A percentile compares a stretch with the other conserved stretches of the same genome.
Evolutionary conservation across 768 basidiomycete genomes (phyloP).

Genomic region (Boletus subcaerulescens): DNA sequence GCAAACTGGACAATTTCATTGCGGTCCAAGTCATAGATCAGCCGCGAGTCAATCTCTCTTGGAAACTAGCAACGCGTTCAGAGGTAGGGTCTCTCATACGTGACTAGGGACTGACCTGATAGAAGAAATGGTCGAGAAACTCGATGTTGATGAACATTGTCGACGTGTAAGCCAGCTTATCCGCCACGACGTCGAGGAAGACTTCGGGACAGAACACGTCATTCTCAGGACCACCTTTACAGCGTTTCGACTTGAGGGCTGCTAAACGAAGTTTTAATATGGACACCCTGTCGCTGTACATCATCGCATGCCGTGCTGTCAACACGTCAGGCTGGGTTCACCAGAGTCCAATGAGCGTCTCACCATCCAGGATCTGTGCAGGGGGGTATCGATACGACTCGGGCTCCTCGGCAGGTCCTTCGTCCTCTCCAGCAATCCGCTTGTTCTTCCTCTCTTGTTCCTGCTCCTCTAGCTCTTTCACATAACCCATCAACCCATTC

Average conservation of each 20-base stretch:
- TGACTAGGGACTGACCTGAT: conserved; percentile 62
- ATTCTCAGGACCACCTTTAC: conserved; percentile 81
- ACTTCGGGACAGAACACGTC: conserved; percentile 94
- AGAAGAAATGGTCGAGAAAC: conserved; percentile 96
- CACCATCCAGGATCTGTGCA: conserved; percentile 89
- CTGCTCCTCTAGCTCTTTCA: conserved; percentile 76
- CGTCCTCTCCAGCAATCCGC: conserved; percentile 41
- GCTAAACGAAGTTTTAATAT: conserved; percentile 84
- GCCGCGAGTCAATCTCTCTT: conserved; percentile 90
- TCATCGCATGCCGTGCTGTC: conserved; percentile 86
- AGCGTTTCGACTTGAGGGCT: conserved; percentile 86
- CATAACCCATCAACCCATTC: conserved; percentile 73
- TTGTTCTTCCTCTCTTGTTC: conserved; percentile 61
- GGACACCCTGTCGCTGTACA: conserved; percentile 77
- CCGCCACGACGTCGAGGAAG: conserved; percentile 94
- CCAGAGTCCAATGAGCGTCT: conserved; percentile 21
- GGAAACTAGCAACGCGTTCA: conserved; percentile 67
- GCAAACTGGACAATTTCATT: conserved; percentile 90
- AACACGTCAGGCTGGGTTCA: conserved; percentile 5
- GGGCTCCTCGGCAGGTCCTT: conserved; percentile 39
- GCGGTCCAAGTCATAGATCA: conserved; percentile 91
- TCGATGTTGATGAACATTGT: conserved; percentile 99
- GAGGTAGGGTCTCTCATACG: background rate
- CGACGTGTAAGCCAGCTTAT: conserved; percentile 93
- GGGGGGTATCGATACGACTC: conserved; percentile 91